Percentiles rank a stretch among this genome's conserved stretches.
These are phyloP conservation scores for Aspergillus phoenicis DNA, from an alignment of 2,329 filamentous ascomycete species.

Conservation along the genomic window DNA sequence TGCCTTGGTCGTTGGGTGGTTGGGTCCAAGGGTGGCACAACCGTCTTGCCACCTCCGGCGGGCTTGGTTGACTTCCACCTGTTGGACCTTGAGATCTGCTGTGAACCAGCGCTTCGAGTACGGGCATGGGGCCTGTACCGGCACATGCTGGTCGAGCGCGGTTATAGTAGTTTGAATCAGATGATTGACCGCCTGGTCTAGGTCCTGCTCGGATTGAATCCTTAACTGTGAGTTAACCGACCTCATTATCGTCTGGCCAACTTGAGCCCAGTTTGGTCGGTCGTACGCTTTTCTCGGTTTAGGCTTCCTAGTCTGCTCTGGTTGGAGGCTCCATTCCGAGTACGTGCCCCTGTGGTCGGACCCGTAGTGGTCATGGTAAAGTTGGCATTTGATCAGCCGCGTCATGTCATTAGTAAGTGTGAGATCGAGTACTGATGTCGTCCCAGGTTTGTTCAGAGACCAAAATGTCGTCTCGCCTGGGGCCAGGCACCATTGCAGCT, in stretches of 20 bases:
- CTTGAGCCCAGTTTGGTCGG: constrained; percentile 16
- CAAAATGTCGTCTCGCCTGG: constrained; percentile 13
- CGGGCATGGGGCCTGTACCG: neutral
- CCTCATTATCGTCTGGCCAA: constrained; percentile 9
- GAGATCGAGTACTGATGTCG: constrained; percentile 17
- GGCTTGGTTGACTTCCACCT: constrained; percentile 23
- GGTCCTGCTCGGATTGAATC: constrained; percentile 14
- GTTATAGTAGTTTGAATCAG: constrained; percentile 6
- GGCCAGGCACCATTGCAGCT: constrained; percentile 16
- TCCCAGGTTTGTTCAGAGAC: constrained; percentile 16
- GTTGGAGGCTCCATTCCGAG: constrained; percentile 22
- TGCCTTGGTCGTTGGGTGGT: constrained; percentile 8
- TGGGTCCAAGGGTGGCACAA: constrained; percentile 8
- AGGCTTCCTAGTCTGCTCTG: neutral
- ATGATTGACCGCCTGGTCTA: constrained; percentile 3
- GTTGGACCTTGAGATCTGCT: constrained; percentile 26
- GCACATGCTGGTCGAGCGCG: constrained; percentile 18
- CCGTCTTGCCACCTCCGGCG: constrained; percentile 24
- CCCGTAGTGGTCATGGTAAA: constrained; percentile 29
- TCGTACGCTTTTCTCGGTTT: constrained; percentile 20
- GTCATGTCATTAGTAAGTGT: constrained; percentile 18
- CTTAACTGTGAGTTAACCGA: constrained; percentile 12
- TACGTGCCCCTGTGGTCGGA: constrained; percentile 26
- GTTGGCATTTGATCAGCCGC: constrained; percentile 25
- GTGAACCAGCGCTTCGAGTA: constrained; percentile 28